These are phyloP conservation scores for Pyrenopolyporus hunteri DNA, from an alignment of 495 filamentous ascomycete species.

Conservation along the genomic window DNA sequence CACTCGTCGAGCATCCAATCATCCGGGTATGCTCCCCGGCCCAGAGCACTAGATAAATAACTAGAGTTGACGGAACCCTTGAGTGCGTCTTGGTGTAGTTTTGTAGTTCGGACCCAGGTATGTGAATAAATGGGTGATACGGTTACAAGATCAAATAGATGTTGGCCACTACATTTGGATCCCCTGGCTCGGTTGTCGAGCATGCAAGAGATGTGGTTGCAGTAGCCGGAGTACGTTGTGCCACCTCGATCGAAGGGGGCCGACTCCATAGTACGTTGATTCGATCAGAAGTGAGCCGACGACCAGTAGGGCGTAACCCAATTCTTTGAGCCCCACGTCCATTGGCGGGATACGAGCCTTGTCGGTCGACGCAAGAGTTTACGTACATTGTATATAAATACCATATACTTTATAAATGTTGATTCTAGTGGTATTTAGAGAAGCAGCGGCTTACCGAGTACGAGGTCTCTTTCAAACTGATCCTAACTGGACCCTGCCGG, in stretches of 20 bases:
- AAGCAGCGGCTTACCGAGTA: not conserved
- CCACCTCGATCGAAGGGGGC: slow-evolving; percentile 38
- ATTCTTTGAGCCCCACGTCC: slow-evolving; percentile 36
- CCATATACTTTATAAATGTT: slow-evolving; percentile 3
- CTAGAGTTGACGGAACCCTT: slow-evolving; percentile 9
- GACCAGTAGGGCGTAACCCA: slow-evolving; percentile 34
- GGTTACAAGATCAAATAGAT: slow-evolving; percentile 37
- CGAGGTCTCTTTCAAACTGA: slow-evolving; percentile 4
- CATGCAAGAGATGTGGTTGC: slow-evolving; percentile 40
- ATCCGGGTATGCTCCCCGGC: slow-evolving; percentile 33
- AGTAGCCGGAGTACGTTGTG: slow-evolving; percentile 37
- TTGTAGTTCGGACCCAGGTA: slow-evolving; percentile 9
- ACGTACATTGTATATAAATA: slow-evolving; percentile 2
- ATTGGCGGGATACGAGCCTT: slow-evolving; percentile 21
- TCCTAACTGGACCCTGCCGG: slow-evolving; percentile 20
- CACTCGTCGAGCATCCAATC: slow-evolving; percentile 29
- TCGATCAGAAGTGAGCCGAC: slow-evolving; percentile 20
- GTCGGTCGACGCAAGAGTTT: slow-evolving; percentile 2
- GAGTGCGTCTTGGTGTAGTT: slow-evolving; percentile 13
- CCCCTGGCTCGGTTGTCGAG: slow-evolving; percentile 35
- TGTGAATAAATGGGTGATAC: slow-evolving; percentile 32
- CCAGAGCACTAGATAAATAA: slow-evolving; percentile 19
- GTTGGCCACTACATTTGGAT: slow-evolving; percentile 36
- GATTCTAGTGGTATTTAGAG: slow-evolving; percentile 3
- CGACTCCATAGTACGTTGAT: slow-evolving; percentile 23